Percentiles rank a stretch among this genome's conserved stretches.
These are phyloP conservation scores for Dalbergia oliveri DNA, from an alignment of 306 rosid species.

Conservation along the genomic window DNA sequence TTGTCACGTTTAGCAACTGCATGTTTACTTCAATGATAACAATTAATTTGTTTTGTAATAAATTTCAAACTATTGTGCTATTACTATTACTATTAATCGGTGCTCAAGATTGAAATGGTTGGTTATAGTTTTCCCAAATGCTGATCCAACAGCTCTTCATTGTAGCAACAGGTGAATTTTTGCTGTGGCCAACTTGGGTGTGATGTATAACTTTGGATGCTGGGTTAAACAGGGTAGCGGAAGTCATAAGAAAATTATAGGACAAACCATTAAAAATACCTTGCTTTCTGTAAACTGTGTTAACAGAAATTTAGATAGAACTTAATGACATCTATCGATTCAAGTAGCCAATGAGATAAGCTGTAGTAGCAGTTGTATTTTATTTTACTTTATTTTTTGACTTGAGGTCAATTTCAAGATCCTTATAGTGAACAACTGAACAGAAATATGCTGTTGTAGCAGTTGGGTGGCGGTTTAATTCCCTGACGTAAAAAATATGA, in stretches of 20 bases:
- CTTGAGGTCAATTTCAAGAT: constrained; percentile 21
- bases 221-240: constrained; percentile 1
- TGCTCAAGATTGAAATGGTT: constrained; percentile 14
- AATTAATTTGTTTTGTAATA: constrained; percentile 5
- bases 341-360: background rate
- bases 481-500: background rate
- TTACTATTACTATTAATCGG: constrained; percentile 3
- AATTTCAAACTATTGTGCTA: constrained; percentile 11
- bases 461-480: constrained; percentile 17
- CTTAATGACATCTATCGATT: constrained; percentile 9
- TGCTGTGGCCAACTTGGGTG: background rate
- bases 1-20: constrained; percentile 33
- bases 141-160: constrained; percentile 6
- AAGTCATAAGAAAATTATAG: constrained; percentile 25
- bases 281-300: background rate
- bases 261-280: constrained; percentile 8
- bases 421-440: background rate
- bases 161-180: constrained; percentile 25
- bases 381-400: constrained; percentile 20
- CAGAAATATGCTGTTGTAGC: constrained; percentile 6
- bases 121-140: constrained; percentile 6
- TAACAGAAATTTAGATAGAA: constrained; percentile 2
- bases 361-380: constrained; percentile 8
- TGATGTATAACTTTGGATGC: constrained; percentile 24
- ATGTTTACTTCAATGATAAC: constrained; percentile 29